These are phyloP conservation scores for Fusarium musae DNA, from an alignment of 2,329 filamentous ascomycete species.

Conservation along the genomic window DNA sequence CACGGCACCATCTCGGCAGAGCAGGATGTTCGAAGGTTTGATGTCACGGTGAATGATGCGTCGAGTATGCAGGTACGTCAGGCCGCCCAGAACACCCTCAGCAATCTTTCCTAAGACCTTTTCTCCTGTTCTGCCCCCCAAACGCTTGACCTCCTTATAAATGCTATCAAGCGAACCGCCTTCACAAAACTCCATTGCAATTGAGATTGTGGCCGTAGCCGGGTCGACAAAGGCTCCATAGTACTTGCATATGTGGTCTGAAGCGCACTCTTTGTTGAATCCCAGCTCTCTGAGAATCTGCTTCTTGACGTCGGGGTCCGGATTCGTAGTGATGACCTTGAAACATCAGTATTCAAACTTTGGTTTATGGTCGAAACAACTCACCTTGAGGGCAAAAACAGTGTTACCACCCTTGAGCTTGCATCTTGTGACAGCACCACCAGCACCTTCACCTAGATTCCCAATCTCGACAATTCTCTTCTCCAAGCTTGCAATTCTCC, in stretches of 20 bases:
- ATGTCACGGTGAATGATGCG: slow-evolving; percentile 99
- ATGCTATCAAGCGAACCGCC: slow-evolving; percentile 96
- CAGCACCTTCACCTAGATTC: slow-evolving; percentile 91
- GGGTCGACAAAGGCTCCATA: slow-evolving; percentile 98
- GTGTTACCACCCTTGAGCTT: slow-evolving; percentile 91
- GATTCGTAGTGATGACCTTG: slow-evolving; percentile 97
- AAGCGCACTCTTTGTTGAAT: slow-evolving; percentile 98
- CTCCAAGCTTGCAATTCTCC: slow-evolving; percentile 91
- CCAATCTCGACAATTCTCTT: slow-evolving; percentile 89
- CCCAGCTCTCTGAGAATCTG: slow-evolving; percentile 96
- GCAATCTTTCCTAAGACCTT: slow-evolving; percentile 98
- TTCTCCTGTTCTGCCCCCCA: slow-evolving; percentile 93
- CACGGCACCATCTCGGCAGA: slow-evolving; percentile 91
- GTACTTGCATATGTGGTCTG: slow-evolving; percentile 95
- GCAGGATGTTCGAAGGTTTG: slow-evolving; percentile 96
- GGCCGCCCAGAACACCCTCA: slow-evolving; percentile 90
- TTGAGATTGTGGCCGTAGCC: slow-evolving; percentile 95
- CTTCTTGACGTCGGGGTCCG: slow-evolving; percentile 97
- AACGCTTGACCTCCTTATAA: slow-evolving; percentile 95
- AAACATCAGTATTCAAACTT: slow-evolving; percentile 22
- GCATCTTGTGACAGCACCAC: slow-evolving; percentile 93
- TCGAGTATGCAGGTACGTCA: slow-evolving; percentile 94
- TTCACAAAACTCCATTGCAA: slow-evolving; percentile 99
- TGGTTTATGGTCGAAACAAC: slow-evolving; percentile 33
- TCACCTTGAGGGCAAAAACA: slow-evolving; percentile 93